Evolutionary conservation across 257 asterid genomes (phyloP).

Genomic region (Salvia rosmarinus): DNA sequence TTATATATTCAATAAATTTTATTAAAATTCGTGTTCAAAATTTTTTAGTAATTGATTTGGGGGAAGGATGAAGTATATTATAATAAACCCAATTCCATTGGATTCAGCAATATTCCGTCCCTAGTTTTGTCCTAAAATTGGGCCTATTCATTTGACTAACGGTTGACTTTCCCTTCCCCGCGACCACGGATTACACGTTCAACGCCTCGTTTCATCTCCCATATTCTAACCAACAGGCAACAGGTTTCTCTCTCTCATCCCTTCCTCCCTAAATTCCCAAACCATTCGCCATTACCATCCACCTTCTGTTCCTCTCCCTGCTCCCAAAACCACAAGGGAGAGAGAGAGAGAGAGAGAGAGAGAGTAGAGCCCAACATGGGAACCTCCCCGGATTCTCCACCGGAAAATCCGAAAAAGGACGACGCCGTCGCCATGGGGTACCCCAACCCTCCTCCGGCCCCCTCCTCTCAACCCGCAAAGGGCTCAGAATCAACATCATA

Average conservation of each 20-base stretch:
- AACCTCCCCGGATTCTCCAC: conserved; percentile 16
- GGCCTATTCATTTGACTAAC: not conserved
- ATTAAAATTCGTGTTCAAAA: too few relatives aligned
- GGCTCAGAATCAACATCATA: not conserved
- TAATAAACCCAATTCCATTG: too few relatives aligned
- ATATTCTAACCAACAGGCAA: not conserved
- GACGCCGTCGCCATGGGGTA: conserved; percentile 41
- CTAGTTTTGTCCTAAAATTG: conserved; percentile 1
- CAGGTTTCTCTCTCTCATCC: not conserved
- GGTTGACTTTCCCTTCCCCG: not conserved
- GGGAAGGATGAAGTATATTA: too few relatives aligned
- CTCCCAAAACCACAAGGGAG: conserved; percentile 24
- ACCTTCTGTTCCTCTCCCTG: conserved; percentile 15
- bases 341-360: conserved; percentile 3
- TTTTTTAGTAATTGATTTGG: too few relatives aligned
- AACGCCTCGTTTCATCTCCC: conserved; percentile 22
- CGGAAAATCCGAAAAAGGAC: conserved; percentile 22
- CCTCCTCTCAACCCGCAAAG: not conserved
- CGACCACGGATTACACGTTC: not conserved
- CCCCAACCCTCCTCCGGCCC: conserved; percentile 36
- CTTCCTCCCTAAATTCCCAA: not conserved
- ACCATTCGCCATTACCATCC: not conserved
- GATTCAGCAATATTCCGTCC: not conserved
- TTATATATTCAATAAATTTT: too few relatives aligned
- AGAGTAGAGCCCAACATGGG: conserved; percentile 36